phyloP scores from a whole-genome alignment of 2,329 filamentous ascomycete species.

The Penicillium sp. region DNA sequence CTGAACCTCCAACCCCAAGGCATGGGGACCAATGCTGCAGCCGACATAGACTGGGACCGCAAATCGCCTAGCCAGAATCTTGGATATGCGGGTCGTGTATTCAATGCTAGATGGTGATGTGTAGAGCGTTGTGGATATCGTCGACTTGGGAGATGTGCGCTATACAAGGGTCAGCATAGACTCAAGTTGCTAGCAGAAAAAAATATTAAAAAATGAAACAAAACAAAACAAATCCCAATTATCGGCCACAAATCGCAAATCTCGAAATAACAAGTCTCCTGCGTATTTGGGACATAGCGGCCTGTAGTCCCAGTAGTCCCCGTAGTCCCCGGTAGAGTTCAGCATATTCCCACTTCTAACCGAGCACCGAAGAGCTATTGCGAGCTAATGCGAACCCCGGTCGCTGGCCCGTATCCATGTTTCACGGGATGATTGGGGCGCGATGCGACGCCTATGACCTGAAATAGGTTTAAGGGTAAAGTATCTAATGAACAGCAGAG shows the following conservation, averaged over 20 bases:
- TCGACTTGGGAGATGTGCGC: slow-evolving; percentile 49
- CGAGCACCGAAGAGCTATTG: background rate
- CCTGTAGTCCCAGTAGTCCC: too few relatives aligned
- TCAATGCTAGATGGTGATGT: slow-evolving; percentile 69
- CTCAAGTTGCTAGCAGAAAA: background rate
- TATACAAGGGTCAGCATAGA: slow-evolving; percentile 21
- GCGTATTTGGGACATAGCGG: background rate
- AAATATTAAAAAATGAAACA: too few relatives aligned
- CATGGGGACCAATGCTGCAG: slow-evolving; percentile 75
- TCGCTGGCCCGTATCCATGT: too few relatives aligned
- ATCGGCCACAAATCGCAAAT: background rate
- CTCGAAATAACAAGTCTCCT: background rate
- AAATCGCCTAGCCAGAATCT: slow-evolving; percentile 70
- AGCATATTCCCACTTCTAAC: background rate
- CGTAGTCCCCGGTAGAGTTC: background rate
- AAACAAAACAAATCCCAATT: background rate
- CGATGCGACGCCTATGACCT: too few relatives aligned
- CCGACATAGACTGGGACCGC: slow-evolving; percentile 81
- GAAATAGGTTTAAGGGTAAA: background rate
- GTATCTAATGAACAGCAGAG: background rate
- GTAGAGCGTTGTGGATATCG: slow-evolving; percentile 73
- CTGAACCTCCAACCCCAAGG: slow-evolving; percentile 74
- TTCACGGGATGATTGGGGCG: too few relatives aligned
- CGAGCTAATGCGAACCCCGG: background rate
- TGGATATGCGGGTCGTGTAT: slow-evolving; percentile 80